Percentiles rank a stretch among this genome's conserved stretches.
phyloP scores from a whole-genome alignment of 73 alveolate species.

The Tetrahymena borealis region DNA sequence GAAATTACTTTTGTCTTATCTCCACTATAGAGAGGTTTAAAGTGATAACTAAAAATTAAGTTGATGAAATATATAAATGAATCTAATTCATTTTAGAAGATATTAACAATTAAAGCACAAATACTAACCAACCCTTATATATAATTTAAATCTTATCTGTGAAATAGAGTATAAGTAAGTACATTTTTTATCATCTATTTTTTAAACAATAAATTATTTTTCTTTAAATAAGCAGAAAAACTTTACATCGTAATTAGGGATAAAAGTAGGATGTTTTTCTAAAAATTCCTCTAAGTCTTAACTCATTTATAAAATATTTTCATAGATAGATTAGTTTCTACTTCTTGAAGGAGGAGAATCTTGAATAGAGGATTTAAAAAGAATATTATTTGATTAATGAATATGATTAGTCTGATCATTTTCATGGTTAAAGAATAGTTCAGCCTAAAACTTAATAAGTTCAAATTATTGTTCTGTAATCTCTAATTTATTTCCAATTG shows the following conservation, averaged over 20 bases:
- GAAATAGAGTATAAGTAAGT: not conserved
- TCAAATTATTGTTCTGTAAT: not conserved
- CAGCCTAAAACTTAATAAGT: not conserved
- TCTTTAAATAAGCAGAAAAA: too few species aligned
- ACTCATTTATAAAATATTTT: not conserved
- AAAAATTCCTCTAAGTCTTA: not conserved
- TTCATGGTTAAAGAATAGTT: not conserved
- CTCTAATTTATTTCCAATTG: not conserved
- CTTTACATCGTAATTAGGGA: not conserved
- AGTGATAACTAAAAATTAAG: not conserved
- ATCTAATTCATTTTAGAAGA: not conserved
- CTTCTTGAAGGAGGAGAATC: not conserved
- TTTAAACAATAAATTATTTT: not conserved
- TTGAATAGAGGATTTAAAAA: not conserved
- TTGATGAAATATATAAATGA: not conserved
- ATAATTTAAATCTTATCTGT: not conserved
- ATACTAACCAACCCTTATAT: not conserved
- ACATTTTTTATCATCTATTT: not conserved
- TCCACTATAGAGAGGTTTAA: not conserved
- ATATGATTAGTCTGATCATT: not conserved
- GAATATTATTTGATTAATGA: not conserved
- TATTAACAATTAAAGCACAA: not conserved
- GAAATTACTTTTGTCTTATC: not conserved
- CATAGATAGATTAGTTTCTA: not conserved
- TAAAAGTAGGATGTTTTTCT: not conserved